Evolutionary conservation across 768 basidiomycete species (phyloP), one percentile per base, ranked within the genome.

Genomic region (Mycena haematopus): DNA sequence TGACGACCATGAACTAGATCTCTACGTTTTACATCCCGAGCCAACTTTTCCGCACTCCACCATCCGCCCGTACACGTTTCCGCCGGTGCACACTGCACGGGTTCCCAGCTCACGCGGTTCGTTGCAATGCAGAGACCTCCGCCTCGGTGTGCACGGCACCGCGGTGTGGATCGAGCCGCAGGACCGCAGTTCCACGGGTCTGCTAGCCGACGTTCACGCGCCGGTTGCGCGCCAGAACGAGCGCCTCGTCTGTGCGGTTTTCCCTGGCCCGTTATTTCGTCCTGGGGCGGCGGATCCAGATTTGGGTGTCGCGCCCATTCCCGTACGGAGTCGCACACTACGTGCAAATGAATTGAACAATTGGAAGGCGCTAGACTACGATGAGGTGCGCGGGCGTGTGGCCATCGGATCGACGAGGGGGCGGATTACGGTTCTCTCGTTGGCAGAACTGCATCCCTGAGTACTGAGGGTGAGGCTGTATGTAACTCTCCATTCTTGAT

Each of bases 141-240:
- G 80, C 19, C 76, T 89, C 31, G 87, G 88, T 1, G 70, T 74
- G 10, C 74, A 80, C 62, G 86, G 86, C 7, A 87, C 87, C 0
- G 87, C 87, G 2, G 75, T 84, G 9, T 90, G 88, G 87, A 79
- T 89, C 24, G 82, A 83, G 58, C 88, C 89, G 25, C 79, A 73
- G 59, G 81, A 81, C 65, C 79, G 76, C 62, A 76, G 79, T 9
- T 68, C 68, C 4, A 76, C 67, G 1, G 83, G 82, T 29, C 73
- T 80, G 61, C 64, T 81, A 67, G 71, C 70, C 3, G 57, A 57
- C n/a, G 42, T n/a, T 7, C 25, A 63, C 22, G 55, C 65, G 17
- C 68, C 65, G 19, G 60, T 64, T 56, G 27, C 46, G 27, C 60
- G 68, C 33, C 22, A 49, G 62, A 40, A 73, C 25, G 82, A 85